These are phyloP conservation scores for Ampelomyces quisqualis DNA, from an alignment of 2,329 filamentous ascomycete genomes.

Conservation along the genomic window DNA sequence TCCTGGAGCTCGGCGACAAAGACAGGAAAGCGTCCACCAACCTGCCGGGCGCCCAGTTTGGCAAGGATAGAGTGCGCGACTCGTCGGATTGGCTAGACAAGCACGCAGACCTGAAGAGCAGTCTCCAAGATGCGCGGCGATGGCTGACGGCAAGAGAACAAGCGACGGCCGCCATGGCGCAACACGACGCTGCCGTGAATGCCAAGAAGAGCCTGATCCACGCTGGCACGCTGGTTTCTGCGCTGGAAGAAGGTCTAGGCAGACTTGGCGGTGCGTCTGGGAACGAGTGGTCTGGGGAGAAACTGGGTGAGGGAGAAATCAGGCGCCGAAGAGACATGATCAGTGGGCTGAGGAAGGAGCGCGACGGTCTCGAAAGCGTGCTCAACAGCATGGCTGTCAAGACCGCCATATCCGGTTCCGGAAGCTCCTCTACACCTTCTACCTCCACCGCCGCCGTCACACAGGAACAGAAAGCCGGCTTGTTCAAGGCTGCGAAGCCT, in stretches of 20 bases:
- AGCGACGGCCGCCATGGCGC: slow-evolving; percentile 58
- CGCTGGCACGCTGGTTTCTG: slow-evolving; percentile 63
- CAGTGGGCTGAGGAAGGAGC: slow-evolving; percentile 68
- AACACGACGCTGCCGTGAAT: slow-evolving; percentile 69
- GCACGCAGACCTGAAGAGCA: slow-evolving; percentile 70
- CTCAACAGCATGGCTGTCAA: slow-evolving; percentile 63
- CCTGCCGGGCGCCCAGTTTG: slow-evolving; percentile 40
- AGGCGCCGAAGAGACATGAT: slow-evolving; percentile 70
- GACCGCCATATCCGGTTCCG: slow-evolving; percentile 45
- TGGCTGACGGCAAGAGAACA: slow-evolving; percentile 69
- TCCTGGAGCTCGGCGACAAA: slow-evolving; percentile 61
- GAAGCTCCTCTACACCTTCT: slow-evolving; percentile 23
- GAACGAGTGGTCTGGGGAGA: slow-evolving; percentile 48
- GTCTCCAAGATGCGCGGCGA: slow-evolving; percentile 66
- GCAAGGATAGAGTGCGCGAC: slow-evolving; percentile 49
- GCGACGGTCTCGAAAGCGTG: slow-evolving; percentile 72
- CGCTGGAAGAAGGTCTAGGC: slow-evolving; percentile 64
- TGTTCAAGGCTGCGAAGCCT: slow-evolving; percentile 36
- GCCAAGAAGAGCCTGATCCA: slow-evolving; percentile 73
- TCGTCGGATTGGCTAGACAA: slow-evolving; percentile 71
- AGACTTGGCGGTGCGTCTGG: slow-evolving; percentile 35
- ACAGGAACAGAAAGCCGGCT: slow-evolving; percentile 37
- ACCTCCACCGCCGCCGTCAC: slow-evolving; percentile 38
- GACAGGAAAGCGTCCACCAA: slow-evolving; percentile 20
- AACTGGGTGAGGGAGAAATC: slow-evolving; percentile 72